phyloP scores from a whole-genome alignment of 805 yeast species.

The Candida insectalens region DNA sequence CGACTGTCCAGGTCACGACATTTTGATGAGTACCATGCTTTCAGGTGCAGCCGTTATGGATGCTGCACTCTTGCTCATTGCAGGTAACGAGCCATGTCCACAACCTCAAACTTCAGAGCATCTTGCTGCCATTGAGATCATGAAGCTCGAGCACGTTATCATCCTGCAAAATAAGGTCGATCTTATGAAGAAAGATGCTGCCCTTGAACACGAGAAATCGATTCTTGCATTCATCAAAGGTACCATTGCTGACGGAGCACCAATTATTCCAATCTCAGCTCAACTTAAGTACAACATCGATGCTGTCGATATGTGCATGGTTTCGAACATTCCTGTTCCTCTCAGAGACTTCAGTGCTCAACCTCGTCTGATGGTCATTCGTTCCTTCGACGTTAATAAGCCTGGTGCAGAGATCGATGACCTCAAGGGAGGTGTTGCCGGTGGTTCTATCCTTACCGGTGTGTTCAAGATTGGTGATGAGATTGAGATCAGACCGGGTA shows the following conservation, averaged over 20 bases:
- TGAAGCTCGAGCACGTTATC: slow-evolving; percentile 95
- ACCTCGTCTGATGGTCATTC: slow-evolving; percentile 92
- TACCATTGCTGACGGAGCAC: slow-evolving; percentile 98
- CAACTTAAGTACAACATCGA: slow-evolving; percentile 97
- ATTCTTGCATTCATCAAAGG: slow-evolving; percentile 91
- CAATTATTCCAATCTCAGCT: slow-evolving; percentile 97
- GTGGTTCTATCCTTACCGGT: slow-evolving; percentile 96
- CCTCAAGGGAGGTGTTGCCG: slow-evolving; percentile 99
- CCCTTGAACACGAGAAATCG: slow-evolving; percentile 90
- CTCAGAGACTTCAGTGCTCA: slow-evolving; percentile 88
- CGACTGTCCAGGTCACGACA: slow-evolving; percentile 99
- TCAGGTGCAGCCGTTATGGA: slow-evolving; percentile 99
- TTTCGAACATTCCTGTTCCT: slow-evolving; percentile 92
- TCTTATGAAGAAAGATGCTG: slow-evolving; percentile 95
- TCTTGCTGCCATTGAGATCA: slow-evolving; percentile 98
- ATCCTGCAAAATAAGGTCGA: slow-evolving; percentile 97
- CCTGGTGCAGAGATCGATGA: slow-evolving; percentile 98
- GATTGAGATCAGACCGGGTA: slow-evolving; percentile 98
- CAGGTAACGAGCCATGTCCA: slow-evolving; percentile 99
- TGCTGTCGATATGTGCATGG: slow-evolving; percentile 95
- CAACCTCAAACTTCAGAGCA: slow-evolving; percentile 99
- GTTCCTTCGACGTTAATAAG: slow-evolving; percentile 97
- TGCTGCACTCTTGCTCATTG: slow-evolving; percentile 91
- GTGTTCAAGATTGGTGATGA: slow-evolving; percentile 96
- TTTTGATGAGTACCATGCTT: slow-evolving; percentile 99